Percentiles rank a stretch among this genome's conserved stretches.
Conservation (phyloP, 345 rosid genomes). For the thale cress (Arabidopsis thaliana) region TAIR10.1 NC_003071.7:10517001-10517500, state of each 20-base stretch:
- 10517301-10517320: not conserved
- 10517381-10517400: conserved; percentile 48
- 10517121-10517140: conserved; percentile 35
- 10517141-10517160: conserved; percentile 33
- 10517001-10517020: conserved; percentile 30
- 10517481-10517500: conserved; percentile 40
- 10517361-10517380: conserved; percentile 50
- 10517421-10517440: conserved; percentile 50
- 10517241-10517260: conserved; percentile 55
- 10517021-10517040: conserved; percentile 41
- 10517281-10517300: not conserved
- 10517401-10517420: conserved; percentile 48
- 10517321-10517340: conserved; percentile 20
- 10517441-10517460: conserved; percentile 51
- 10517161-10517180: conserved; percentile 43
- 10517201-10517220: conserved; percentile 48
- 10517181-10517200: conserved; percentile 47
- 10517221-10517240: conserved; percentile 54
- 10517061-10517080: conserved; percentile 6
- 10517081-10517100: conserved; percentile 45
- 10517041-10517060: not conserved
- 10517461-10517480: conserved; percentile 41
- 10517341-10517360: conserved; percentile 45
- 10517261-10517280: conserved; percentile 30
- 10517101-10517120: conserved; percentile 32